These are phyloP conservation scores for Leersia perrieri DNA, from an alignment of 176 grass and related monocot genomes.

Conservation along the genomic window DNA sequence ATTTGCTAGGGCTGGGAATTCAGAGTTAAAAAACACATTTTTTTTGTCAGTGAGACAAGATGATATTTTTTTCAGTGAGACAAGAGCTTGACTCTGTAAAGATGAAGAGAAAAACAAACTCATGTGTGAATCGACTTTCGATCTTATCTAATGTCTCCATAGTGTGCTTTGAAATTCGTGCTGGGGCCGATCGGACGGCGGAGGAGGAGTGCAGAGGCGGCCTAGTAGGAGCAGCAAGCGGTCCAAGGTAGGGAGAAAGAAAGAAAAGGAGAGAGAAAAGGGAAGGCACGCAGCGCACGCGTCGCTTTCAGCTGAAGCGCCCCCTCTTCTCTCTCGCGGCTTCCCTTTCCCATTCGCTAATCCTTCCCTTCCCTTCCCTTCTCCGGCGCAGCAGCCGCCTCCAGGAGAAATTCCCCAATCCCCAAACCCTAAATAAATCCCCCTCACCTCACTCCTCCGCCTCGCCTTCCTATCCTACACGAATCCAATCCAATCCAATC, in stretches of 20 bases:
- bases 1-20: neutral
- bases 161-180: constrained; percentile 21
- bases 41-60: no score
- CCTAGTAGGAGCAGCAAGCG: neutral
- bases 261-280: no score
- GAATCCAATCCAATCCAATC: neutral
- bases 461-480: neutral
- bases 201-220: neutral
- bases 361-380: neutral
- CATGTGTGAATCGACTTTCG: neutral
- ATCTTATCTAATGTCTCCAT: no score
- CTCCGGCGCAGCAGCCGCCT: constrained; percentile 21
- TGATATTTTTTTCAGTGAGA: no score
- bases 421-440: constrained; percentile 58
- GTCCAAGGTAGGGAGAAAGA: neutral
- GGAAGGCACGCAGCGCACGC: no score
- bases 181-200: neutral
- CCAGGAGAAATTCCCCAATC: constrained; percentile 41
- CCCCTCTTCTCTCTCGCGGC: no score
- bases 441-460: neutral
- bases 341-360: constrained; percentile 13
- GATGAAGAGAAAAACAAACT: no score
- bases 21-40: no score
- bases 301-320: no score
- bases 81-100: no score